Evolutionary conservation across 2,329 filamentous ascomycete genomes (phyloP), one percentile per base, ranked within the genome.

Genomic region (Pestalotiopsis sp.): DNA sequence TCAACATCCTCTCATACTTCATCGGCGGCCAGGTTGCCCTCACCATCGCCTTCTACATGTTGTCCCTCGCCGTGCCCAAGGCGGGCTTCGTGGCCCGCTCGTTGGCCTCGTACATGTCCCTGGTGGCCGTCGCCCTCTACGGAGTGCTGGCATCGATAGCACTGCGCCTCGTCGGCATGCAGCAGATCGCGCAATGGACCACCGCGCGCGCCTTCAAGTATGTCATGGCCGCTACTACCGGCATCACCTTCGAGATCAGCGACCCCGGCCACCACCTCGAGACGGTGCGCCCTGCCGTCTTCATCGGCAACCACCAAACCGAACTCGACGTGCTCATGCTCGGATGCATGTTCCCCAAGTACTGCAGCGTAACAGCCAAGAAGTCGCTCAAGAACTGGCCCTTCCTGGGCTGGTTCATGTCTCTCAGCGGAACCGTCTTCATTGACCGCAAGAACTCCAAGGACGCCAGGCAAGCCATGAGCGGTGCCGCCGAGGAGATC

Each of bases 251-350:
- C 78, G 85, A 88, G 70, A 82, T 97, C 64, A 87, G 91, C 59
- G 93, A 95, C 79, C 84, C 89, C 52, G 78, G 89, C 69, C 81
- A 90, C 72, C 79, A 90, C 73, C 88, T 95, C 69, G 83, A 83
- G 61, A 90, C 85, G 11, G 85, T 85, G 36, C 89, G 95, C 65
- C 96, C 96, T 0, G 95, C 93, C 68, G 92, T 99, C 68, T 95
- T 99, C 77, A 86, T 99, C 74, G 93, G 92, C 56, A 98, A 98
- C 82, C 96, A 99, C 83, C 96, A 99, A 86, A 94, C 93, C 25
- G 96, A 98, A 83, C 89, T 99, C 73, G 96, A 99, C 78, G 93
- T 99, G 56, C 87, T 97, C 69, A 92, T 98, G 89, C 88, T 99
- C 36, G 96, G 94, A 71, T 85, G 87, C 81, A 89, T 97, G 76